Evolutionary conservation across 495 filamentous ascomycete species (phyloP).

Genomic region (Tetracladium marchalianum): DNA sequence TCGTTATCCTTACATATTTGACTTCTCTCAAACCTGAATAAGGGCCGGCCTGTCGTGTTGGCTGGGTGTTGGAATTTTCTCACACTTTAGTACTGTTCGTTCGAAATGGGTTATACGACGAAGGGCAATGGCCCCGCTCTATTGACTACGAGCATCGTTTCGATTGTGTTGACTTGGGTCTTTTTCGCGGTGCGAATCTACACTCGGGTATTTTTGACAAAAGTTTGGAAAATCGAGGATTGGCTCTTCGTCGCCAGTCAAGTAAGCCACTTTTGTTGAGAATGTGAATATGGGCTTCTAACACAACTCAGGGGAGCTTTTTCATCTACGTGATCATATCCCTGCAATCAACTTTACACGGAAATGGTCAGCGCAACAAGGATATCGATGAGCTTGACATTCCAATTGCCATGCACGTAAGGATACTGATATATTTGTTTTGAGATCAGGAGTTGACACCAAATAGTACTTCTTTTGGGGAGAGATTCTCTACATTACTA

Average conservation of each 20-base stretch:
- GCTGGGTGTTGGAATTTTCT: too few species aligned
- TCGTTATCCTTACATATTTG: too few species aligned
- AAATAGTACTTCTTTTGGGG: slow-evolving; percentile 1
- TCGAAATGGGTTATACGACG: background rate
- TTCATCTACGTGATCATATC: background rate
- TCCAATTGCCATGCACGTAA: slow-evolving; percentile 9
- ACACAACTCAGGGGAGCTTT: background rate
- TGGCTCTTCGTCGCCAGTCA: slow-evolving; percentile 13
- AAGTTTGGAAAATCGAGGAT: slow-evolving; percentile 11
- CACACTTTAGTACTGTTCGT: too few species aligned
- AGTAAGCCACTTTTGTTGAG: background rate
- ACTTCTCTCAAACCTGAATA: too few species aligned
- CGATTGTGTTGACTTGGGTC: slow-evolving; percentile 2
- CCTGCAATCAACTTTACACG: slow-evolving; percentile 1
- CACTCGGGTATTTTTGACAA: slow-evolving; percentile 2
- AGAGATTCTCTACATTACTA: slow-evolving; percentile 23
- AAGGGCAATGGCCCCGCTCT: slow-evolving; percentile 8
- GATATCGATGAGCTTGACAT: slow-evolving; percentile 3
- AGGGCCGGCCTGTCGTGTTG: too few species aligned
- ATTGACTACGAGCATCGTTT: slow-evolving; percentile 1
- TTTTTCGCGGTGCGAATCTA: slow-evolving; percentile 7
- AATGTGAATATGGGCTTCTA: background rate
- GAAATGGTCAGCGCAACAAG: slow-evolving; percentile 5
- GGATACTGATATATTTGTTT: background rate
- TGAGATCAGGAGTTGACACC: background rate